A percentile compares a stretch with the other conserved stretches of the same genome.
Evolutionary conservation across 2,329 filamentous ascomycete genomes (phyloP).

Genomic region (Penicillium hordei): DNA sequence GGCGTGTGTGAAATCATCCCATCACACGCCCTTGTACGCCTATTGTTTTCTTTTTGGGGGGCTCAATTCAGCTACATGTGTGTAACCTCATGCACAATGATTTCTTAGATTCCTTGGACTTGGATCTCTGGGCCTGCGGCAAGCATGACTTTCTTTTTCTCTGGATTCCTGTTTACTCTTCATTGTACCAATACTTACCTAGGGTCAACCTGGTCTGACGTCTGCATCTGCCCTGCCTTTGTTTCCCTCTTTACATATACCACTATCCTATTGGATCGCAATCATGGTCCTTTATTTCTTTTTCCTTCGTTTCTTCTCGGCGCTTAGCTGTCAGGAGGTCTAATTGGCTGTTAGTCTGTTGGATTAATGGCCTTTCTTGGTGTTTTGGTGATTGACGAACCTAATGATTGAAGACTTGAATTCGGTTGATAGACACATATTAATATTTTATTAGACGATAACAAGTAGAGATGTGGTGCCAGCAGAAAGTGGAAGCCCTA

Average conservation of each 20-base stretch:
- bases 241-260: constrained; percentile 7
- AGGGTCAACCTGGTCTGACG: background rate
- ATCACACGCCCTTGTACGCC: constrained; percentile 2
- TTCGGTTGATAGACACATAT: background rate
- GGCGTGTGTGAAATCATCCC: background rate
- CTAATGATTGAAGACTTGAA: background rate
- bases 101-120: background rate
- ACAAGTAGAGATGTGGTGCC: background rate
- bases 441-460: background rate
- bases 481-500: background rate
- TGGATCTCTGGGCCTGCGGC: background rate
- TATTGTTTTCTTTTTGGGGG: constrained; percentile 4
- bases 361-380: background rate
- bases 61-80: background rate
- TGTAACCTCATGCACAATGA: background rate
- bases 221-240: constrained; percentile 4
- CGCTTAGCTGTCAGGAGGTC: background rate
- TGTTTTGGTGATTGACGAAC: background rate
- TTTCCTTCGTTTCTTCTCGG: background rate
- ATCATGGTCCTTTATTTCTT: background rate
- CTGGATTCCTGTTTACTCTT: constrained; percentile 3
- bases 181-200: constrained; percentile 6
- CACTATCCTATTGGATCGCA: constrained; percentile 5
- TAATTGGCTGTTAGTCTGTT: background rate
- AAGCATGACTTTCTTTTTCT: background rate